Conservation (phyloP, 441 rosid species). For the Erodium moschatum region DNA sequence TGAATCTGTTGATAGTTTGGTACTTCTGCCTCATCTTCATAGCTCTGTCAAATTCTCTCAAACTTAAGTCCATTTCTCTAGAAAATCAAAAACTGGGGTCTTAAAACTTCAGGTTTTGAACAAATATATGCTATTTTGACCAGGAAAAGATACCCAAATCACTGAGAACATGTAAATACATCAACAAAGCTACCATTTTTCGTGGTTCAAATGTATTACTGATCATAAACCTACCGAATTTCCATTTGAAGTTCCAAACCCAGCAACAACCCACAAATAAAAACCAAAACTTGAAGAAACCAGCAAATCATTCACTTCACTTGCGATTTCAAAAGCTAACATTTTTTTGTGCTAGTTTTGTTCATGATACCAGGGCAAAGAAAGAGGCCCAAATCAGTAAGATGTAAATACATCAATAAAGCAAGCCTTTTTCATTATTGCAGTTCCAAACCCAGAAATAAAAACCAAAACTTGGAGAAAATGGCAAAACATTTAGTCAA, state of each 20-base stretch:
- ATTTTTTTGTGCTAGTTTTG: not conserved
- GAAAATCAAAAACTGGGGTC: too few relatives aligned
- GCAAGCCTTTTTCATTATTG: not conserved
- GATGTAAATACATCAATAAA: not conserved
- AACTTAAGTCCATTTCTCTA: not conserved
- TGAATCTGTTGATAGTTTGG: slow-evolving; percentile 28
- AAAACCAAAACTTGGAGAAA: not conserved
- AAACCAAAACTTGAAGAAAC: not conserved
- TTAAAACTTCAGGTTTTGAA: too few relatives aligned
- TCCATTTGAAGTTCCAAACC: not conserved
- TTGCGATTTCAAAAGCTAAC: slow-evolving; percentile 6
- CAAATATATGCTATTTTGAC: too few relatives aligned
- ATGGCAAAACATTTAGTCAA: not conserved
- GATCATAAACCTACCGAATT: too few relatives aligned
- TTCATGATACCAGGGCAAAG: too few relatives aligned
- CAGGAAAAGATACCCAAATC: not conserved
- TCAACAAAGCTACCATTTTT: not conserved
- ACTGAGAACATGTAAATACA: not conserved
- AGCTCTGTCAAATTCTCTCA: slow-evolving; percentile 44
- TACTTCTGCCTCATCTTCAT: slow-evolving; percentile 49
- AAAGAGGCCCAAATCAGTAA: slow-evolving; percentile 8
- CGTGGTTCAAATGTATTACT: too few relatives aligned
- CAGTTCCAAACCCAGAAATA: not conserved
- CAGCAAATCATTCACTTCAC: not conserved
- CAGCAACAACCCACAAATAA: not conserved